Base-by-base conservation (phyloP, 306 rosid species). In the Malus sylvestris region DNA sequence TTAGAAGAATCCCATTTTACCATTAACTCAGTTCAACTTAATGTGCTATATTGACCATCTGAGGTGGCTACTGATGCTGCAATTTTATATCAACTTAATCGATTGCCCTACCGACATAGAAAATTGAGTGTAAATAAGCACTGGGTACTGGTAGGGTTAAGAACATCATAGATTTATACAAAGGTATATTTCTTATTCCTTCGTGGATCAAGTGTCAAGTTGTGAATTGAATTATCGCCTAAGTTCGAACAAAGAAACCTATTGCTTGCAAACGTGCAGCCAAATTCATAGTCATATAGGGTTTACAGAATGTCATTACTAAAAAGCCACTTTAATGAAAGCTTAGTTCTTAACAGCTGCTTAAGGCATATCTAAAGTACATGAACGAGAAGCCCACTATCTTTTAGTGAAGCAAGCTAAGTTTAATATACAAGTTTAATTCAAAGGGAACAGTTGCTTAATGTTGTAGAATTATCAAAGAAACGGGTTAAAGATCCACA, bases 21-120 rank as follows among this genome's bases (percentile, higher is more conserved):
- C 40, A 67, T 78, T 68, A 58, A 51, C 76, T 25, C 6, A 73
- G 74, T 82, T 80, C 85, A 78, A 70, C 68, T 69, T 78, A 72
- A 63, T 49, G 7, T 51, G 16, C 15, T 6, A 12, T 63, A 62
- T 65, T 10, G 80, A 61, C 85, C 72, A 67, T 45, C 55, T 58
- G 4, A 62, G 22, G 75, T 45, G 71, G 51, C 38, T 22, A 12
- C 58, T 64, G 10, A 49, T 30, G 68, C 8, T 64, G 12, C 18
- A 13, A 33, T 52, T 53, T 71, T 62, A 51, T 49, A 29, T 25
- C 4, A 59, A 20, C 69, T 20, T 2, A 22, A 74, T 51, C 23
- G 53, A 68, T 68, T 59, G 63, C 38, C 67, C 40, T 16, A 70
- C 76, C 3, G 42, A 70, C 3, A 57, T 12, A 57, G 27, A 57